Percentiles rank a stretch among this genome's conserved stretches.
Evolutionary conservation across 345 rosid species (phyloP).

Genomic region (Sapria himalayana): DNA sequence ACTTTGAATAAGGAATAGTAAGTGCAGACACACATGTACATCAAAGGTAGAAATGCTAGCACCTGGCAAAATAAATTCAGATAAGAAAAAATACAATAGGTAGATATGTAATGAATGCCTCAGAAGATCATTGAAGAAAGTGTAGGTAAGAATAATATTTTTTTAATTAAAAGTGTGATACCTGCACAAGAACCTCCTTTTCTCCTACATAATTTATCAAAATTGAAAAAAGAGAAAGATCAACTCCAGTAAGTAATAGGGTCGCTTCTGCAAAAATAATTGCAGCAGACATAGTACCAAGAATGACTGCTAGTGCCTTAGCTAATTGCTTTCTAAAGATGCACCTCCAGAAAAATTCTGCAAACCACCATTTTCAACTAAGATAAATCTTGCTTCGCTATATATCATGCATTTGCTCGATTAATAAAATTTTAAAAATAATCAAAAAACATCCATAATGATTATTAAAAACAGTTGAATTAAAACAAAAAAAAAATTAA

Average conservation of each 20-base stretch:
- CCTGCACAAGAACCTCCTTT: slow-evolving; percentile 64
- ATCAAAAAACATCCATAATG: too few relatives aligned
- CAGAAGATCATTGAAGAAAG: background rate
- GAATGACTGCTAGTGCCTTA: slow-evolving; percentile 46
- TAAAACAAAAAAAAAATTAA: too few relatives aligned
- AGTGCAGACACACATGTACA: slow-evolving; percentile 97
- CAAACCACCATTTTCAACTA: slow-evolving; percentile 12
- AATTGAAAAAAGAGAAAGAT: slow-evolving; percentile 83
- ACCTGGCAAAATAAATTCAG: slow-evolving; percentile 25
- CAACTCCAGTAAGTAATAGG: slow-evolving; percentile 50
- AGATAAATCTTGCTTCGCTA: too few relatives aligned
- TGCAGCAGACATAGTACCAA: slow-evolving; percentile 75
- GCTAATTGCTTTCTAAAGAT: slow-evolving; percentile 37
- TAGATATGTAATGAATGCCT: background rate
- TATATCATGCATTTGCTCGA: too few relatives aligned
- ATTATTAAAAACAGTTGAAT: too few relatives aligned
- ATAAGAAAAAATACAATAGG: background rate
- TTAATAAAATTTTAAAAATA: too few relatives aligned
- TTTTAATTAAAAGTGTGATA: slow-evolving; percentile 9
- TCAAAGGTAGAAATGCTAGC: slow-evolving; percentile 77
- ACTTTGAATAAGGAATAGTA: slow-evolving; percentile 83
- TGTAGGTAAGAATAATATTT: background rate
- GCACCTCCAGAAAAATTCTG: slow-evolving; percentile 94
- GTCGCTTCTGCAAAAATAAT: slow-evolving; percentile 98
- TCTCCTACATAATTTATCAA: slow-evolving; percentile 60